phyloP scores from a whole-genome alignment of 306 rosid species.

The Vigna angularis region DNA sequence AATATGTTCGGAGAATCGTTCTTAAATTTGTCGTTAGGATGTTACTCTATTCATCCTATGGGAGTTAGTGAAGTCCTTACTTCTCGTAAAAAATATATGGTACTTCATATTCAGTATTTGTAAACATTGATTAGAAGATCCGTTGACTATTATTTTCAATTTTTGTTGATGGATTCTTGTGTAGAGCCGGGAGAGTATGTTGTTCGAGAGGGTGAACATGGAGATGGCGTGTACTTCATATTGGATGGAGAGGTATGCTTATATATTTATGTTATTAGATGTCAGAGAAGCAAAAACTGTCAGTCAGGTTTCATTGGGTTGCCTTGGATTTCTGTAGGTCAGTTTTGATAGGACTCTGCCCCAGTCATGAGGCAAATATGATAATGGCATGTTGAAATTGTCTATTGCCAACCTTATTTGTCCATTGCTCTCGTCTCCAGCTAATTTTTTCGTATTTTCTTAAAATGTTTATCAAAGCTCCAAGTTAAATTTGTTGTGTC shows the following conservation, averaged over 20 bases:
- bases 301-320: conserved; percentile 25
- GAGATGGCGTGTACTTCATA: conserved; percentile 84
- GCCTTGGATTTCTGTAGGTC: conserved; percentile 25
- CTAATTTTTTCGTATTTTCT: conserved; percentile 10
- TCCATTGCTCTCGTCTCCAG: conserved; percentile 5
- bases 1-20: neutral
- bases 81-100: neutral
- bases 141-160: conserved; percentile 17
- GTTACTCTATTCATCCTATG: neutral
- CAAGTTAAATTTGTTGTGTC: neutral
- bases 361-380: conserved; percentile 9
- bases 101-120: conserved; percentile 11
- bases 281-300: neutral
- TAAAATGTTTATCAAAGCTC: neutral
- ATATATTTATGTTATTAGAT: conserved; percentile 24
- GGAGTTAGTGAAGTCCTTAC: conserved; percentile 23
- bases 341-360: conserved; percentile 6
- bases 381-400: neutral
- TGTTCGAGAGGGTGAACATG: conserved; percentile 79
- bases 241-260: conserved; percentile 88
- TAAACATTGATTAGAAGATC: conserved; percentile 19
- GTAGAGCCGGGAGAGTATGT: conserved; percentile 72
- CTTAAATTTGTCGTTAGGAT: neutral
- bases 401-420: conserved; percentile 26
- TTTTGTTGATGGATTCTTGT: conserved; percentile 33